Conservation (phyloP, 768 basidiomycete species). For the Gelatoporia subvermispora region DNA sequence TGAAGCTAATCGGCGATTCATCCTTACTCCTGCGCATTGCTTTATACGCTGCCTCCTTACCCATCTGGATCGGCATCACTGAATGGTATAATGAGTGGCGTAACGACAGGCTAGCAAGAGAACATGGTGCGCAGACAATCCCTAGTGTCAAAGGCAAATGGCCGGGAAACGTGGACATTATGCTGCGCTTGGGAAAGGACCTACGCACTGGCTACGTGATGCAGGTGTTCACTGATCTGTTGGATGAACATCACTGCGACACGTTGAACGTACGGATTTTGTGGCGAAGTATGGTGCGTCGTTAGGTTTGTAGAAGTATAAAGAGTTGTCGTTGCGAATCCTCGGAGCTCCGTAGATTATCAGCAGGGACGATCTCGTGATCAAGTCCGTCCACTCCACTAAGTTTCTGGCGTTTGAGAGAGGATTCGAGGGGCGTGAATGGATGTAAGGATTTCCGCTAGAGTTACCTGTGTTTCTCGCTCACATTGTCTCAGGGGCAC, state of each 20-base stretch:
- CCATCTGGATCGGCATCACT: constrained; percentile 3
- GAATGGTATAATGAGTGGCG: constrained; percentile 4
- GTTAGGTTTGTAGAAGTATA: not conserved
- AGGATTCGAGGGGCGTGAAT: not conserved
- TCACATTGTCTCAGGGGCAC: not conserved
- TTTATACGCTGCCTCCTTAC: too few species aligned
- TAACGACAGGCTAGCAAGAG: constrained; percentile 12
- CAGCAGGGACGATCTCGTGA: not conserved
- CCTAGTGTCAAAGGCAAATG: constrained; percentile 26
- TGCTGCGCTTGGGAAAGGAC: constrained; percentile 17
- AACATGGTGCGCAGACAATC: constrained; percentile 15
- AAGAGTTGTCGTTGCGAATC: too few species aligned
- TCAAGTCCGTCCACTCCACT: not conserved
- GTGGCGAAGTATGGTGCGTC: constrained; percentile 25
- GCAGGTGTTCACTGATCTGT: constrained; percentile 21
- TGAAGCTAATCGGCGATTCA: too few species aligned
- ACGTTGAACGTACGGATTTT: constrained; percentile 29
- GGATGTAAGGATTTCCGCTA: not conserved
- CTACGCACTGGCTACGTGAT: constrained; percentile 20
- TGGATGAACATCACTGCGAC: constrained; percentile 21
- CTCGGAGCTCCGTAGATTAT: not conserved
- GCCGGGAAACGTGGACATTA: constrained; percentile 29
- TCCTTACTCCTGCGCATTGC: too few species aligned
- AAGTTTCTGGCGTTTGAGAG: not conserved
- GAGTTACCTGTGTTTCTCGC: not conserved